Base-by-base conservation (phyloP, 305 asterid species). In the Fraxinus baroniana region DNA sequence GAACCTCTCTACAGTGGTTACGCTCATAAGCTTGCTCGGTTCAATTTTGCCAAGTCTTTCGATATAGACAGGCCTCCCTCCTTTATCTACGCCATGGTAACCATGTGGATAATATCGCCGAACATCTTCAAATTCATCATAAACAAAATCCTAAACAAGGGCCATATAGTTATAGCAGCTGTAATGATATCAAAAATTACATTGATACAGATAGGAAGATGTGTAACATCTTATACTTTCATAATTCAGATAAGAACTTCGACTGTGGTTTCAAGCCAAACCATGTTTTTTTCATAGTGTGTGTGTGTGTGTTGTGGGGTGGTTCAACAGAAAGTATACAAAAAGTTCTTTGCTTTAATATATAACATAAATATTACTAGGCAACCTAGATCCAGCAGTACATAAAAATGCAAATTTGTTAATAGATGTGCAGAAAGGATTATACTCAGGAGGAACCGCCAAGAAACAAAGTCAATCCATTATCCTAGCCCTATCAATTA, bases 61-160 rank as follows among this genome's bases (percentile, higher is more conserved):
- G 78, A 96, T 91, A 82, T 96, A 96, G 85, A 96, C 89, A 52
- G 98, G 99, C 35, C 94, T 87, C 81, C 98, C 98, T 85, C 86
- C 94, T 91, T 91, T 96, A 90, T 96, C 99, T 77, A 96, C 90
- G 79, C 98, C 98, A 91, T 96, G 99, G 87, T 89, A 94, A 83
- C 98, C 98, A 36, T 96, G 99, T 81, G 99, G 99, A 85, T 96
- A 96, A 83, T 91, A 89, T 26, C 79, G 86, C 85, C 89, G 95
- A 80, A 96, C 98, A 80, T 91, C 94, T 89, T 93, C 95, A 86
- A 83, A 84, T 91, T 96, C 99, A 17, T 89, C 94, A 87, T 92
- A 96, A 80, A 80, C 82, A 89, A 92, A 96, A 85, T 96, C 98
- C 99, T 96, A 93, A 80, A 85, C 81, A 83, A 75, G 71, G 72